Base-by-base conservation (phyloP, 2,329 filamentous ascomycete genomes). In the Diaporthe vaccinii region DNA sequence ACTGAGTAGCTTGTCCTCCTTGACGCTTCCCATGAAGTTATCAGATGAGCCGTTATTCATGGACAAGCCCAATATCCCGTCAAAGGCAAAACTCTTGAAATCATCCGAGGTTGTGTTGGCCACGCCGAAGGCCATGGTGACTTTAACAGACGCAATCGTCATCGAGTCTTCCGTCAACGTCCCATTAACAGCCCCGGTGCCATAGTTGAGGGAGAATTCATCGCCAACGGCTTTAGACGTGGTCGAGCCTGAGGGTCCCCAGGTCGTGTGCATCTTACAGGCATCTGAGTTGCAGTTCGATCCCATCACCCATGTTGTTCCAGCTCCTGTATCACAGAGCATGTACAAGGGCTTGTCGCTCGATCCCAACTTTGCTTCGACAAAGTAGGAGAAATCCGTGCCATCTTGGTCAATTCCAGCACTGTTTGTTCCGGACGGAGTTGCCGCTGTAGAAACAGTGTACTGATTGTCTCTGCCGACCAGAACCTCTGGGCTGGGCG, bases 271-370 rank as follows among this genome's bases (percentile, higher is more conserved):
- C 78, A 87, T 86, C 41, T 84, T 82, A 82, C 95, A 98, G 6
- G 94, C 90, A 34, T 87, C 83, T 4, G 91, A 91, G 22, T 83
- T 87, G 85, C 95, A 98, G 73, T 88, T 85, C 22, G 91, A 86
- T 41, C 92, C 90, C 91, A 97, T 97, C 28, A 98, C 91, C 95
- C 95, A 98, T 17, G 93, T 95, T 75, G 94, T 95, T 31, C 90
- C 90, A 53, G 91, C 91, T 36, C 92, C 92, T 10, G 91, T 92
- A 81, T 93, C 92, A 74, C 93, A 84, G 36, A 93, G 86, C 88
- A 93, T 89, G 78, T 89, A 90, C 78, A 93, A 78, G 2, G 86
- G 81, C 77, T 89, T 90, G 57, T 83, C 83, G 20, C 85, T 83
- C 4, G 91, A 91, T 20, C 92, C 92, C 22, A 93, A 80, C 46